These are phyloP conservation scores for Cytidiella melzeri DNA, from an alignment of 768 basidiomycete genomes.

Conservation along the genomic window DNA sequence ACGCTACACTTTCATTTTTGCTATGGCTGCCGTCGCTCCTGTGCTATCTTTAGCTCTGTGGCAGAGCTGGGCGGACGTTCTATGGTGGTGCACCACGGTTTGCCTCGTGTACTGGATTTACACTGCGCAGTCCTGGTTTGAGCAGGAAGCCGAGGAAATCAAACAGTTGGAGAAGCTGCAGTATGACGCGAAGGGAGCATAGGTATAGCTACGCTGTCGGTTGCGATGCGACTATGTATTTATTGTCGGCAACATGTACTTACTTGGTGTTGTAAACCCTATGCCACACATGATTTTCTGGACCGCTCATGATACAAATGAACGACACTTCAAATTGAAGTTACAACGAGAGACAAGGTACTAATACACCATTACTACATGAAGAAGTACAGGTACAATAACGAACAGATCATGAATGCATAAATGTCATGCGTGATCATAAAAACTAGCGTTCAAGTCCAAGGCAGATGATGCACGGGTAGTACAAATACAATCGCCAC, in stretches of 20 bases:
- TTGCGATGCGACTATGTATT: not conserved
- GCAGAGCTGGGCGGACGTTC: conserved; percentile 14
- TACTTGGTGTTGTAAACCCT: not conserved
- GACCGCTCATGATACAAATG: not conserved
- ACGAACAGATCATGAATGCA: not conserved
- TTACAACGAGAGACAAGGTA: not conserved
- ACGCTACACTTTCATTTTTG: conserved; percentile 9
- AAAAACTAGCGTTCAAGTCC: not conserved
- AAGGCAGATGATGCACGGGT: not conserved
- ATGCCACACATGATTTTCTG: no score
- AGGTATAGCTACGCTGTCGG: not conserved
- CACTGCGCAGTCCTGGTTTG: conserved; percentile 13
- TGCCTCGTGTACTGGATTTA: conserved; percentile 13
- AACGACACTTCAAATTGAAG: not conserved
- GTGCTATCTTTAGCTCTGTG: conserved; percentile 11
- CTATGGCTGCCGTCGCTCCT: conserved; percentile 13
- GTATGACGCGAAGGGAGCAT: conserved; percentile 22
- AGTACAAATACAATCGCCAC: not conserved
- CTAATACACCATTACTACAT: not conserved
- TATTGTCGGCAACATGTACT: not conserved
- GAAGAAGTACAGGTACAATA: not conserved
- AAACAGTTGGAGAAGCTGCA: conserved; percentile 18
- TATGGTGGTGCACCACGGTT: conserved; percentile 18
- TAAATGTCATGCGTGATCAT: not conserved
- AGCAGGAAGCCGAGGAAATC: conserved; percentile 16